Conservation (phyloP, 2,329 filamentous ascomycete genomes). For the Fusarium pseudonygamai region DNA sequence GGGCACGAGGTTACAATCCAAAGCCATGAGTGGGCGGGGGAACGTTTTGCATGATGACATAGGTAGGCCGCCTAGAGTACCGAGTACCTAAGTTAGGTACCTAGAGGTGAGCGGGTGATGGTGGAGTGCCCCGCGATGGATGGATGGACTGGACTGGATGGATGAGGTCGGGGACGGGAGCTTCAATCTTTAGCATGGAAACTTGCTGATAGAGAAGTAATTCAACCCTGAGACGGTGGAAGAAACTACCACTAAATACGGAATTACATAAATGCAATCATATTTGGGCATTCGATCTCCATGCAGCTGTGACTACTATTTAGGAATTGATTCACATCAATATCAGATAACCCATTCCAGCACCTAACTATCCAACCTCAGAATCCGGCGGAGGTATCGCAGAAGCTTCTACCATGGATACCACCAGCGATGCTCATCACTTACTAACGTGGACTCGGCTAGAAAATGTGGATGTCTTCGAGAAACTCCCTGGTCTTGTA, state of each 20-base stretch:
- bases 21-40: conserved; percentile 27
- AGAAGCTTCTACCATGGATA: background rate
- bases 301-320: background rate
- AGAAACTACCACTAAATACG: background rate
- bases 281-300: background rate
- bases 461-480: conserved; percentile 4
- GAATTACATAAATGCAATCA: too few species aligned
- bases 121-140: conserved; percentile 34
- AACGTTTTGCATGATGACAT: conserved; percentile 35
- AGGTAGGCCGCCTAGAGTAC: conserved; percentile 13
- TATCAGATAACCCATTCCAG: conserved; percentile 10
- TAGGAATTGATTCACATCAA: conserved; percentile 3
- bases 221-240: background rate
- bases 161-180: background rate
- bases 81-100: too few species aligned
- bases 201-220: background rate
- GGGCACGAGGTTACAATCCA: conserved; percentile 33
- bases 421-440: background rate
- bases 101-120: background rate
- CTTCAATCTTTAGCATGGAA: background rate
- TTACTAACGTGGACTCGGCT: background rate
- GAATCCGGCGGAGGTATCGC: conserved; percentile 13
- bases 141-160: background rate
- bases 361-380: background rate
- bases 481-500: conserved; percentile 8